Percentiles rank a stretch among this genome's conserved stretches.
These are phyloP conservation scores for Corynespora cassiicola DNA, from an alignment of 2,329 filamentous ascomycete genomes.

Conservation along the genomic window DNA sequence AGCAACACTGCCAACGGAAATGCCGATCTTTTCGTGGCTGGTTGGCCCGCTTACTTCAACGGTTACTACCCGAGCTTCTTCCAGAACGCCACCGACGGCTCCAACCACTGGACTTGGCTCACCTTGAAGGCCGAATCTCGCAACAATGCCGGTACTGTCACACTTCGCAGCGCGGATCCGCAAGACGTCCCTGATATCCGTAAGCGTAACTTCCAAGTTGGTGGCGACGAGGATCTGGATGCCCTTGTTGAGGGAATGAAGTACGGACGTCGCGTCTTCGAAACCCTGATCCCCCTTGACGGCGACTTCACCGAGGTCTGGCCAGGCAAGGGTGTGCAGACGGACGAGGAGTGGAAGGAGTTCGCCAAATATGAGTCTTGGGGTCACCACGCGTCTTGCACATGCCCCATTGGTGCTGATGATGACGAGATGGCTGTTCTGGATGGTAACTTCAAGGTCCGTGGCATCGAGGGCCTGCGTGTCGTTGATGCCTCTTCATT, in stretches of 20 bases:
- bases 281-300: slow-evolving; percentile 49
- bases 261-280: slow-evolving; percentile 54
- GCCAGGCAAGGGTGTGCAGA: slow-evolving; percentile 55
- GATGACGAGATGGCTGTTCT: slow-evolving; percentile 60
- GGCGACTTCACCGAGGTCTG: slow-evolving; percentile 55
- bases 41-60: slow-evolving; percentile 59
- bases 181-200: slow-evolving; percentile 66
- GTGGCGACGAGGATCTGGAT: slow-evolving; percentile 50
- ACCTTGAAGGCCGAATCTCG: slow-evolving; percentile 67
- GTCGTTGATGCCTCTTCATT: slow-evolving; percentile 50
- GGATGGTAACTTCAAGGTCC: slow-evolving; percentile 60
- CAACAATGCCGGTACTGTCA: slow-evolving; percentile 67
- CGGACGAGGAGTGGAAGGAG: slow-evolving; percentile 50
- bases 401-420: slow-evolving; percentile 61
- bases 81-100: slow-evolving; percentile 50
- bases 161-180: slow-evolving; percentile 65
- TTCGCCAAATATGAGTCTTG: slow-evolving; percentile 36
- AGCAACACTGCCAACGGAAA: slow-evolving; percentile 50
- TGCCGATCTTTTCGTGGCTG: slow-evolving; percentile 61
- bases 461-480: slow-evolving; percentile 59
- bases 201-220: slow-evolving; percentile 22
- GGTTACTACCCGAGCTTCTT: slow-evolving; percentile 63
- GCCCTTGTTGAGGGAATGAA: slow-evolving; percentile 64
- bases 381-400: slow-evolving; percentile 64
- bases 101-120: slow-evolving; percentile 56